Evolutionary conservation across 306 rosid species (phyloP), one percentile per base, ranked within the genome.

Genomic region (Sesbania bispinosa): DNA sequence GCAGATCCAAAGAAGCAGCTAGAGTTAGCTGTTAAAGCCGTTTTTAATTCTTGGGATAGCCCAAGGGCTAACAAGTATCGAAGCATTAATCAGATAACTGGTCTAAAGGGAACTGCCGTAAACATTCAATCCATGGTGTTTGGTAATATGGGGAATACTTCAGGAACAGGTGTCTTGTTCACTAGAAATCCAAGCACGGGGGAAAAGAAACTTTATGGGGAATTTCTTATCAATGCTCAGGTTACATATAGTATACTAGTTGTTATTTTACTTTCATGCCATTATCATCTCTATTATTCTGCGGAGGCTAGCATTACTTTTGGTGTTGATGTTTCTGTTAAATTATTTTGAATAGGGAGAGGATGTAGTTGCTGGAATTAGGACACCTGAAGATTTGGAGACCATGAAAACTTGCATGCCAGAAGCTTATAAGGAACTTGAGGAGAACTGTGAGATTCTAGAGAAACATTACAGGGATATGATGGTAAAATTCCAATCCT

Each of bases 181-280:
- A 94, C 97, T 62, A 91, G 99, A 71, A 94, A 91, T 78, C 99
- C 97, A 47, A 94, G 99, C 83, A 94, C 97, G 0, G 97, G 99
- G 16, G 99, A 94, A 81, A 91, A 81, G 46, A 94, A 94, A 84
- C 91, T 91, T 54, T 94, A 91, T 59, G 99, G 99, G 15, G 97
- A 94, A 82, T 94, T 91, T 83, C 88, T 94, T 30, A 69, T 94
- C 79, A 94, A 89, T 84, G 97, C 99, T 71, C 97, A 94, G 99
- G 99, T 94, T 80, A 63, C 45, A 55, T 16, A 48, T 62, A 35
- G 57, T 27, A 60, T 43, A 29, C 65, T 45, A 79, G 36, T 79
- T 54, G 47, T 78, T 60, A 35, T 46, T 72, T 51, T 58, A 52
- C 21, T 60, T 76, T 65, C 52, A 39, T n/a, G 55, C 38, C 19